phyloP scores from a whole-genome alignment of 2,329 filamentous ascomycete species.

The Fusarium sp. region DNA sequence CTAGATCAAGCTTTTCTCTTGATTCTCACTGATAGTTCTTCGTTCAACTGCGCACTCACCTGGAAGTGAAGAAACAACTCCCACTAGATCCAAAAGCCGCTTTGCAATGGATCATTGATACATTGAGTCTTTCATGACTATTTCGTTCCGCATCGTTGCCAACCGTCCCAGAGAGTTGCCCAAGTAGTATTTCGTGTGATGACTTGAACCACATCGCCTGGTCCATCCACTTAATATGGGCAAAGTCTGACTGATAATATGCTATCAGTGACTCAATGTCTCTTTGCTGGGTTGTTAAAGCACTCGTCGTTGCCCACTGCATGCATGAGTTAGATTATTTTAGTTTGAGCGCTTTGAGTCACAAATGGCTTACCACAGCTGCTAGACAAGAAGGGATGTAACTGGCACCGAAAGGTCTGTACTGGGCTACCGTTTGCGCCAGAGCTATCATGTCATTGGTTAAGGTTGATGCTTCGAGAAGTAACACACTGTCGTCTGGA shows the following conservation, averaged over 20 bases:
- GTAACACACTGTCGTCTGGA: not conserved
- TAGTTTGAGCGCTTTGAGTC: rapidly evolving
- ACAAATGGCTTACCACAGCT: not conserved
- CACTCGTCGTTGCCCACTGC: conserved; percentile 7
- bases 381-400: conserved; percentile 4
- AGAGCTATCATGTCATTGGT: not conserved
- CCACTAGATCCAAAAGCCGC: conserved; percentile 9
- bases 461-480: not conserved
- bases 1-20: too few species aligned
- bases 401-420: conserved; percentile 12
- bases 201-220: not conserved
- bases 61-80: not conserved
- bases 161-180: not conserved
- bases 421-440: not conserved
- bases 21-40: too few species aligned
- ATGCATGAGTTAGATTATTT: rapidly evolving
- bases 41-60: not conserved
- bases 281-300: not conserved
- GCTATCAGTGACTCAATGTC: not conserved
- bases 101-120: not conserved
- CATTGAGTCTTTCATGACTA: not conserved
- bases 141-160: not conserved
- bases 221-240: conserved; percentile 12
- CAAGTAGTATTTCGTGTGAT: rapidly evolving
- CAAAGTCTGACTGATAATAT: conserved; percentile 21